These are phyloP conservation scores for Forsythia viridissima DNA, from an alignment of 257 asterid species.

Conservation along the genomic window DNA sequence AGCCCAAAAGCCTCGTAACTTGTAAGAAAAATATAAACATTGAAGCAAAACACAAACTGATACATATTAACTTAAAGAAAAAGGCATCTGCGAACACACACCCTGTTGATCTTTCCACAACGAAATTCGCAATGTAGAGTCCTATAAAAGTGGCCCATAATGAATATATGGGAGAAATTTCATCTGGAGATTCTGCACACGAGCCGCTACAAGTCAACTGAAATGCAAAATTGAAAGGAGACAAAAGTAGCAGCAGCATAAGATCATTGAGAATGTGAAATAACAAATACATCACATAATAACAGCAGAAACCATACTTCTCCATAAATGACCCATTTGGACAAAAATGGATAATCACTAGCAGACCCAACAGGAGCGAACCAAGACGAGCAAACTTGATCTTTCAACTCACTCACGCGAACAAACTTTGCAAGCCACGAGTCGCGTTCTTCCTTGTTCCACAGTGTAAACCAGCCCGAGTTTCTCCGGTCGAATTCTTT, in stretches of 20 bases:
- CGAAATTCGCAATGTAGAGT: constrained; percentile 98
- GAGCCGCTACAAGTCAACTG: constrained; percentile 84
- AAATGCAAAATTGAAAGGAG: constrained; percentile 29
- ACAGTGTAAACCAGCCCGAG: constrained; percentile 71
- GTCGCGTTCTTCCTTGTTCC: constrained; percentile 80
- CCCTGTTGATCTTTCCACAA: constrained; percentile 96
- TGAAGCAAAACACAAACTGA: constrained; percentile 9
- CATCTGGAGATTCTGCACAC: constrained; percentile 83
- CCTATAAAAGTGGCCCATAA: constrained; percentile 99
- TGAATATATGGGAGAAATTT: constrained; percentile 94
- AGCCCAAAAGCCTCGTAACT: background rate
- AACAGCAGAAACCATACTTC: constrained; percentile 56
- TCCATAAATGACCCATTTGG: constrained; percentile 97
- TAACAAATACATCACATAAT: constrained; percentile 11
- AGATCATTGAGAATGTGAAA: constrained; percentile 23
- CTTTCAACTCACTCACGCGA: constrained; percentile 80
- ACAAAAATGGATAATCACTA: constrained; percentile 84
- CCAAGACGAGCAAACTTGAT: constrained; percentile 94
- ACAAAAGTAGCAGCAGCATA: constrained; percentile 27
- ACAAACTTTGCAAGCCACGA: constrained; percentile 84
- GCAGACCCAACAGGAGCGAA: constrained; percentile 99
- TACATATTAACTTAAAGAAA: background rate
- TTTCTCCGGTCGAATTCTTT: constrained; percentile 61
- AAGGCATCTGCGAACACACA: constrained; percentile 38
- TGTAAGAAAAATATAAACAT: no score